Conservation (phyloP, 176 grass and related monocot species). For the Luzula sylvatica region DNA sequence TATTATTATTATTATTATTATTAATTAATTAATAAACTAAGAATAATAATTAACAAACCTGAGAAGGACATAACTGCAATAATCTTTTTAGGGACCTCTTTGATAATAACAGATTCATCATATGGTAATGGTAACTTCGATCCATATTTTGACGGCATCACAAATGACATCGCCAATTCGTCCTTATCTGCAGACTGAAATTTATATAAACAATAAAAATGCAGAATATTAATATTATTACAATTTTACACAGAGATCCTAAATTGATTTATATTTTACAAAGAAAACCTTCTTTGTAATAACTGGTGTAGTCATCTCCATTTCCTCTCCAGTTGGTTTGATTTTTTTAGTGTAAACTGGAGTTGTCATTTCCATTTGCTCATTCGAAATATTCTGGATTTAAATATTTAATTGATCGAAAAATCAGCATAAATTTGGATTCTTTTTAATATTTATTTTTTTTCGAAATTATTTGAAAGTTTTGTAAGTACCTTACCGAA, state of each 20-base stretch:
- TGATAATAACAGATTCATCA: conserved; percentile 63
- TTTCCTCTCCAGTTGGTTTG: conserved; percentile 33
- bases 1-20: not conserved
- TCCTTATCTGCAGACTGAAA: conserved; percentile 30
- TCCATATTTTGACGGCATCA: conserved; percentile 83
- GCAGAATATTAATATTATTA: conserved; percentile 9
- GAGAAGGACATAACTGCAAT: conserved; percentile 62
- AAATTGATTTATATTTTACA: not conserved
- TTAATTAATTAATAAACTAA: not conserved
- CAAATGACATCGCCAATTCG: conserved; percentile 93
- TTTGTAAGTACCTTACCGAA: conserved; percentile 77
- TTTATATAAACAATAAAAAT: no score
- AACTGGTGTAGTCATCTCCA: conserved; percentile 97
- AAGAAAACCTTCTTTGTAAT: conserved; percentile 54
- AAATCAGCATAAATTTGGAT: not conserved
- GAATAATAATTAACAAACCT: conserved; percentile 26
- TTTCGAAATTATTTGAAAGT: not conserved
- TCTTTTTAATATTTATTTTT: no score
- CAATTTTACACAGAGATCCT: not conserved
- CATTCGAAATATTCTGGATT: conserved; percentile 48
- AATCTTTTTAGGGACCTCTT: conserved; percentile 62
- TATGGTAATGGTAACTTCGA: conserved; percentile 60
- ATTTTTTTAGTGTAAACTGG: conserved; percentile 64
- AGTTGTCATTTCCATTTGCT: conserved; percentile 93
- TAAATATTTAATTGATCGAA: conserved; percentile 22